Percentiles rank a stretch among this genome's conserved stretches.
Conservation (phyloP, 208 protist genomes). For the Leishmania gerbilli region DNA sequence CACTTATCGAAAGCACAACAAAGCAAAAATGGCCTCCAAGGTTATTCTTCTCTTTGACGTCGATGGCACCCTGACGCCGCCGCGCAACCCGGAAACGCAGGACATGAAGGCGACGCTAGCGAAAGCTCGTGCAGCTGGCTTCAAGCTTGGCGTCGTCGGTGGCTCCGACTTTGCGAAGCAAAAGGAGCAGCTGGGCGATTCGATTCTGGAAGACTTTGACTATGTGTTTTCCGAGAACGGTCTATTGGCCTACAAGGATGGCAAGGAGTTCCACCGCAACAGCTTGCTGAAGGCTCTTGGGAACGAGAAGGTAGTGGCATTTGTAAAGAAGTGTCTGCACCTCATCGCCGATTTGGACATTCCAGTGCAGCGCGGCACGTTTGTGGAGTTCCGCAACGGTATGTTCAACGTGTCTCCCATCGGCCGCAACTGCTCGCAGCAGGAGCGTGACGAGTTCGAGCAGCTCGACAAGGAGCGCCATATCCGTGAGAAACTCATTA, state of each 20-base stretch:
- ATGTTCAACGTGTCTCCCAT: slow-evolving; percentile 99
- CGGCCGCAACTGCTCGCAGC: slow-evolving; percentile 98
- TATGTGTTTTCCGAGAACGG: slow-evolving; percentile 99
- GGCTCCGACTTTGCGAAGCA: slow-evolving; percentile 99
- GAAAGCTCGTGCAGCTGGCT: slow-evolving; percentile 81
- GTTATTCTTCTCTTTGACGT: slow-evolving; percentile 96
- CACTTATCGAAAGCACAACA: not conserved
- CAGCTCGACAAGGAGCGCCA: slow-evolving; percentile 96
- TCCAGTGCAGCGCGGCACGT: slow-evolving; percentile 99
- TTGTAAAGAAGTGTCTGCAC: slow-evolving; percentile 96
- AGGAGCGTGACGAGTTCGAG: slow-evolving; percentile 98
- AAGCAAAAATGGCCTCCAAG: slow-evolving; percentile 37
- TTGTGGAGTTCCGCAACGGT: slow-evolving; percentile 99
- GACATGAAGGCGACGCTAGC: slow-evolving; percentile 93
- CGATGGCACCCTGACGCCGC: slow-evolving; percentile 91
- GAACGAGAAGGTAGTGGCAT: slow-evolving; percentile 93
- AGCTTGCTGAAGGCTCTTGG: slow-evolving; percentile 93
- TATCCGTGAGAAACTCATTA: slow-evolving; percentile 95
- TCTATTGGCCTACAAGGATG: slow-evolving; percentile 91
- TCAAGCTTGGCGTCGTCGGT: slow-evolving; percentile 97
- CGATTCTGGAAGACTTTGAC: slow-evolving; percentile 94
- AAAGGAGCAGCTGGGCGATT: slow-evolving; percentile 95
- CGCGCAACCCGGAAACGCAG: slow-evolving; percentile 68
- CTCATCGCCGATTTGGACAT: slow-evolving; percentile 97
- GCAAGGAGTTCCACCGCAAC: slow-evolving; percentile 88